Base-by-base conservation (phyloP, 306 rosid genomes). In the Begonia loranthoides region DNA sequence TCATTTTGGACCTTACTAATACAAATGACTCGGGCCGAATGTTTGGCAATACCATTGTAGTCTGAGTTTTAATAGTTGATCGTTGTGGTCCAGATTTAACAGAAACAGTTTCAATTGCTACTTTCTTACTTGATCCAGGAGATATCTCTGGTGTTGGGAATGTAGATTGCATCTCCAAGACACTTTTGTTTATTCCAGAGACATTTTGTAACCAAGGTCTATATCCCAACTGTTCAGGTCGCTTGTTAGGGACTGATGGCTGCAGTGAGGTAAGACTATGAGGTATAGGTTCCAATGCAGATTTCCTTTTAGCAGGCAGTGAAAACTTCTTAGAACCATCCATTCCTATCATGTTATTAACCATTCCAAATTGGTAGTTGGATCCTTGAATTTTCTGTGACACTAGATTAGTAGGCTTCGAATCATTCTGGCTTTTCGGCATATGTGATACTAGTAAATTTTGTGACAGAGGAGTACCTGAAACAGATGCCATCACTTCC, bases 1-100 rank as follows among this genome's bases (percentile, higher is more conserved):
- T 83, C 99, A 92, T 86, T 76, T 92, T 92, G 64, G 96, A 86
- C 76, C 99, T 80, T 52, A 92, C 82, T 44, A 73, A 83, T 51
- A 76, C 94, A 36, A 80, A 80, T 55, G 93, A 81, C 48, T 86
- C 99, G 24, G 61, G 56, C 41, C 73, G 87, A 56, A 28, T 19
- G 66, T 71, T 69, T 92, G 62, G 86, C 43, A 16, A 82, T 48
- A 14, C 12, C 44, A 56, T 71, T 3, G 77, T 48, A 66, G 57
- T 72, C 63, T 70, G 94, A 73, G 19, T 70, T 58, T 69, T 86
- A 52, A 76, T 64, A 75, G 54, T 67, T 12, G 62, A 52, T 45
- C 94, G 84, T 21, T 87, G 87, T 2, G 78, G 62, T 49, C 73
- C 88, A 8, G 75, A 50, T 74, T 75, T 90, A 61, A 54, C 45